Evolutionary conservation across 2,329 filamentous ascomycete species (phyloP).

Genomic region (Aureobasidium sp.): DNA sequence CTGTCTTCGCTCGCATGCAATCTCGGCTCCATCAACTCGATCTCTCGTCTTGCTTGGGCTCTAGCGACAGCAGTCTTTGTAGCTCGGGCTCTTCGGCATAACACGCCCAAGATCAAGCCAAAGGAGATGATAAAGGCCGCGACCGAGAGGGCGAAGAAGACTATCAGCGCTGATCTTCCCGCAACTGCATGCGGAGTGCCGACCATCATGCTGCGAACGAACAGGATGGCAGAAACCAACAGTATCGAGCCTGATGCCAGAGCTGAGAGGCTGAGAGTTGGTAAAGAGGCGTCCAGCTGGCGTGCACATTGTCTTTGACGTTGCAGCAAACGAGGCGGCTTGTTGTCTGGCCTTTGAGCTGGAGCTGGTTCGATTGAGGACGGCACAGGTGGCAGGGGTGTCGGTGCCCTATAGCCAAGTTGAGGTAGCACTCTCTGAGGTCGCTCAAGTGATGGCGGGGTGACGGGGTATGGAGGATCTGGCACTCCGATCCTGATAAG

Average conservation of each 20-base stretch:
- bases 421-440: not conserved
- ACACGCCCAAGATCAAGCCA: not conserved
- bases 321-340: not conserved
- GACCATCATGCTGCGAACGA: not conserved
- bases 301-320: not conserved
- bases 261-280: not conserved
- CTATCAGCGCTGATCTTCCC: not conserved
- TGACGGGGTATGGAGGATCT: constrained; percentile 7
- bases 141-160: not conserved
- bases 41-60: not conserved
- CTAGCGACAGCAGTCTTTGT: not conserved
- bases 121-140: not conserved
- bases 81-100: not conserved
- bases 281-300: not conserved
- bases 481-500: not conserved
- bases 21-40: not conserved
- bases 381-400: not conserved
- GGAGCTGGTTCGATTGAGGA: not conserved
- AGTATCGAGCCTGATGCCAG: not conserved
- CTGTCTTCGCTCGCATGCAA: not conserved
- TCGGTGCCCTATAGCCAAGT: constrained; percentile 3
- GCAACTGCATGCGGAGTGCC: not conserved
- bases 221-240: not conserved
- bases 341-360: not conserved
- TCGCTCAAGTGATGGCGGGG: not conserved